Evolutionary conservation across 2,329 filamentous ascomycete species (phyloP).

Genomic region (Aspergillus aculeatus): DNA sequence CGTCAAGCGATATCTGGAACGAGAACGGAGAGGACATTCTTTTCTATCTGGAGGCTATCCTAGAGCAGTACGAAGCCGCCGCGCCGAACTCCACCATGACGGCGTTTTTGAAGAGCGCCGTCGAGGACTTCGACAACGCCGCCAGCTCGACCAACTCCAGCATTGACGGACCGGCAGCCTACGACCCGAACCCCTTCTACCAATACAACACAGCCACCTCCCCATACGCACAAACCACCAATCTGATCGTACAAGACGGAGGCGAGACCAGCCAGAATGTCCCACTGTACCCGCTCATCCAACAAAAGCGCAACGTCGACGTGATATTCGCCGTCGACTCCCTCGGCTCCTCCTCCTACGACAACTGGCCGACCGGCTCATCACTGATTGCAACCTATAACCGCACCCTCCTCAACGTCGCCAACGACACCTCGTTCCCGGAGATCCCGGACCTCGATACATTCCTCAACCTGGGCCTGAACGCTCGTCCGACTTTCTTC

Average conservation of each 20-base stretch:
- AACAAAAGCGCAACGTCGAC: slow-evolving; percentile 66
- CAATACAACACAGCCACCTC: slow-evolving; percentile 59
- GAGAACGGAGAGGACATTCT: slow-evolving; percentile 54
- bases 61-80: slow-evolving; percentile 50
- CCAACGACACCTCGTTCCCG: slow-evolving; percentile 68
- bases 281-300: slow-evolving; percentile 70
- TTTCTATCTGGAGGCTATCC: slow-evolving; percentile 41
- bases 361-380: slow-evolving; percentile 72
- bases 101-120: slow-evolving; percentile 54
- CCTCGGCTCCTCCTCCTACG: slow-evolving; percentile 61
- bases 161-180: slow-evolving; percentile 53
- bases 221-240: slow-evolving; percentile 52
- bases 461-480: slow-evolving; percentile 71
- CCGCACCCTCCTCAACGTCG: slow-evolving; percentile 56
- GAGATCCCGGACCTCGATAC: slow-evolving; percentile 68
- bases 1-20: slow-evolving; percentile 80
- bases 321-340: slow-evolving; percentile 76
- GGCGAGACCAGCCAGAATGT: slow-evolving; percentile 74
- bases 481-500: slow-evolving; percentile 71
- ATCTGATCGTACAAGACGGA: slow-evolving; percentile 70
- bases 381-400: slow-evolving; percentile 69
- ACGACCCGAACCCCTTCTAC: slow-evolving; percentile 71
- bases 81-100: slow-evolving; percentile 40
- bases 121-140: slow-evolving; percentile 64
- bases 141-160: not conserved